Conservation (phyloP, 139 green algal genomes). For the Monoraphidium neglectum region DNA sequence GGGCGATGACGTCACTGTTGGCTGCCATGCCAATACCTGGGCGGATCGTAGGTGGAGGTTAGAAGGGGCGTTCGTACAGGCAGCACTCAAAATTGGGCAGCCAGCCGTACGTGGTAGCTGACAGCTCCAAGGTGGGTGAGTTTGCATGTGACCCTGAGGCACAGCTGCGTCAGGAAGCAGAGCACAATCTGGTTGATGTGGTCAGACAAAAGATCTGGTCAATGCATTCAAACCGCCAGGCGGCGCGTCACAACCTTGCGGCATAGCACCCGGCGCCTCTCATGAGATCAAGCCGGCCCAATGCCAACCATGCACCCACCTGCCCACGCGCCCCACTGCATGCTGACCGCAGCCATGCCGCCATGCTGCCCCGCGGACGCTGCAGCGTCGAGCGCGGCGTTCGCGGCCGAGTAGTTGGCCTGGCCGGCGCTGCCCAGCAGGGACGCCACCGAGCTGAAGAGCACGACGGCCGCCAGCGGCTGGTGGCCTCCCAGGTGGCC, state of each 20-base stretch:
- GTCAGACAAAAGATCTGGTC: neutral
- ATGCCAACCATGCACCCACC: slow-evolving; percentile 18
- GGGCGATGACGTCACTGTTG: slow-evolving; percentile 33
- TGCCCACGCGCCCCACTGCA: slow-evolving; percentile 87
- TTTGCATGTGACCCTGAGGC: too few relatives aligned
- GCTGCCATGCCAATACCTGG: slow-evolving; percentile 66
- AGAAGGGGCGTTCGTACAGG: too few relatives aligned
- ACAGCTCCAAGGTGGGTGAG: too few relatives aligned
- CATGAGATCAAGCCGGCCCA: neutral
- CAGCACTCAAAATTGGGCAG: neutral
- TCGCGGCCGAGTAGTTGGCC: slow-evolving; percentile 79
- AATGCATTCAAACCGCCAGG: neutral
- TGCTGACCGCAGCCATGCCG: slow-evolving; percentile 48
- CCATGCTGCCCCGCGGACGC: neutral
- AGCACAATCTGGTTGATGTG: neutral
- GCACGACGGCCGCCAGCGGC: slow-evolving; percentile 30
- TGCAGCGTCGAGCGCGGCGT: slow-evolving; percentile 64
- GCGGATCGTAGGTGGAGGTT: too few relatives aligned
- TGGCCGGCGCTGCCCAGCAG: slow-evolving; percentile 76
- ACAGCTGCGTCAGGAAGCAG: too few relatives aligned
- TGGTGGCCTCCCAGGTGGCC: slow-evolving; percentile 22
- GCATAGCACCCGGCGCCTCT: neutral
- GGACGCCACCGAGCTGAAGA: slow-evolving; percentile 70
- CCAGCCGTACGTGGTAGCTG: neutral
- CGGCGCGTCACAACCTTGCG: slow-evolving; percentile 2